Percentiles rank a stretch among this genome's conserved stretches.
Conservation (phyloP, 306 rosid genomes). For the Hylodesmum podocarpum region DNA sequence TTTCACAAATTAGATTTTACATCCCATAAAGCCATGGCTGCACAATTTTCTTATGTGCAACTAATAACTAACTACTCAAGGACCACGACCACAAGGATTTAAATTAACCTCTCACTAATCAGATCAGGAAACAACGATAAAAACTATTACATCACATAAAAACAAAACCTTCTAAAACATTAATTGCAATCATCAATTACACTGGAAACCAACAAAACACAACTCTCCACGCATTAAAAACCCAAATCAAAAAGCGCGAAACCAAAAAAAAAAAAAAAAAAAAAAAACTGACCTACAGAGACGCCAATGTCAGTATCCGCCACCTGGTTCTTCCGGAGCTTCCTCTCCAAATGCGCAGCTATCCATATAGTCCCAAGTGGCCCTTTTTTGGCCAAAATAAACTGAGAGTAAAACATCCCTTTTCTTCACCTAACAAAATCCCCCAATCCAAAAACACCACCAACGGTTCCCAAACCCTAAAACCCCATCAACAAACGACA, state of each 20-base stretch:
- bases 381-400: constrained; percentile 98
- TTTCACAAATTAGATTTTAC: background rate
- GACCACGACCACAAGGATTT: background rate
- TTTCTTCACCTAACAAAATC: constrained; percentile 23
- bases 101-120: background rate
- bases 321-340: constrained; percentile 97
- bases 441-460: constrained; percentile 35
- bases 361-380: constrained; percentile 99
- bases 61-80: background rate
- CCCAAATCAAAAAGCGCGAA: background rate
- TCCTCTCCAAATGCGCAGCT: constrained; percentile 99
- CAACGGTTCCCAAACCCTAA: background rate
- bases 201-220: background rate
- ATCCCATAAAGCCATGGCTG: background rate
- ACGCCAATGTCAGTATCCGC: constrained; percentile 98
- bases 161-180: background rate
- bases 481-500: constrained; percentile 11
- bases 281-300: constrained; percentile 84
- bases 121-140: constrained; percentile 1
- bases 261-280: background rate
- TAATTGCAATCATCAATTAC: background rate
- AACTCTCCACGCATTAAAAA: background rate
- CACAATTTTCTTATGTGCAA: background rate
- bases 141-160: background rate
- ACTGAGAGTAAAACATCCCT: constrained; percentile 97